These are phyloP conservation scores for Excoecaria agallocha DNA, from an alignment of 345 rosid species.

Conservation along the genomic window DNA sequence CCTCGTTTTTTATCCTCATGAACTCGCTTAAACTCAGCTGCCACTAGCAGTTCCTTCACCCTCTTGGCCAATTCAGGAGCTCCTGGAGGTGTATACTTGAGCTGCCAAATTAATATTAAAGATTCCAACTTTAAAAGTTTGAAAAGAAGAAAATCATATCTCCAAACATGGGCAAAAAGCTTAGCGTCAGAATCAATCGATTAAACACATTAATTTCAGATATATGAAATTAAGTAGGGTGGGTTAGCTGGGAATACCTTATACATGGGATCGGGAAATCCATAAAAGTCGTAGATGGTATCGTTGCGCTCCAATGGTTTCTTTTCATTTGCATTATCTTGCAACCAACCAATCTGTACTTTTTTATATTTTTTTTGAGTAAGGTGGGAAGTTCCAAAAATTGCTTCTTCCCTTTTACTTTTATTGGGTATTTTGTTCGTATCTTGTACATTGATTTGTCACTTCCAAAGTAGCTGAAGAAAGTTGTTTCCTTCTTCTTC, in stretches of 20 bases:
- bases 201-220: neutral
- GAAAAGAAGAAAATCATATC: neutral
- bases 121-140: neutral
- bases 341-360: too few relatives aligned
- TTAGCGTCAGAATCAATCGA: neutral
- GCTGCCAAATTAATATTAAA: constrained; percentile 38
- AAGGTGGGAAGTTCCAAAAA: too few relatives aligned
- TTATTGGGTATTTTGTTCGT: too few relatives aligned
- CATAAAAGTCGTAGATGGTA: constrained; percentile 77
- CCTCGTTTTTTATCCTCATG: constrained; percentile 67
- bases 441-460: too few relatives aligned
- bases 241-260: constrained; percentile 34
- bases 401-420: too few relatives aligned
- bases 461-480: too few relatives aligned
- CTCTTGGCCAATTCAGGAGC: constrained; percentile 73
- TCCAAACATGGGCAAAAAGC: neutral
- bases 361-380: too few relatives aligned
- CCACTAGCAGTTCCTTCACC: constrained; percentile 64
- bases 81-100: constrained; percentile 88
- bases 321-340: too few relatives aligned
- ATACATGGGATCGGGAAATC: constrained; percentile 76
- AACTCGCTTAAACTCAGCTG: constrained; percentile 53
- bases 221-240: too few relatives aligned
- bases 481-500: too few relatives aligned
- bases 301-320: too few relatives aligned